Percentiles rank a stretch among this genome's conserved stretches.
Conservation (phyloP, 225 moss, liverwort and hornwort genomes). For the Straminergon stramineum region DNA sequence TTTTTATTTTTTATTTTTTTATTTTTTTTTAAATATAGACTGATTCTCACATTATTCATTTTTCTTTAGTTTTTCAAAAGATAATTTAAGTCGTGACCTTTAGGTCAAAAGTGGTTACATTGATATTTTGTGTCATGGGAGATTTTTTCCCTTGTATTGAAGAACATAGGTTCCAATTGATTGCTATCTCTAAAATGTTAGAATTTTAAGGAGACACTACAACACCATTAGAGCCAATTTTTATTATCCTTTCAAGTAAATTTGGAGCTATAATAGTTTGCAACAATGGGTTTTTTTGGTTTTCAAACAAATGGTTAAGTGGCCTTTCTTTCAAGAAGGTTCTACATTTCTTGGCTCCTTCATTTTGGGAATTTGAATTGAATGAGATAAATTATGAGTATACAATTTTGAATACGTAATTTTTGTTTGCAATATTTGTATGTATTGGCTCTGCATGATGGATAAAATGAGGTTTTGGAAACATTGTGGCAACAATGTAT, state of each 20-base stretch:
- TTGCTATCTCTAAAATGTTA: background rate
- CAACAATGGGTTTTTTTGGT: too few relatives aligned
- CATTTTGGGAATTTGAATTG: too few relatives aligned
- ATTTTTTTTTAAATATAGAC: background rate
- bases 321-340: too few relatives aligned
- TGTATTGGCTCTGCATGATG: too few relatives aligned
- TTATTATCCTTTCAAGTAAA: background rate
- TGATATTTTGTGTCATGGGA: background rate
- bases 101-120: background rate
- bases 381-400: too few relatives aligned
- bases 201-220: rapidly evolving
- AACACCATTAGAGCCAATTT: rapidly evolving
- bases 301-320: too few relatives aligned
- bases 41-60: background rate
- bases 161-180: background rate
- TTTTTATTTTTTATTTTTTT: too few relatives aligned
- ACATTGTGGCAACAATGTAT: too few relatives aligned
- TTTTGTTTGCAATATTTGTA: too few relatives aligned
- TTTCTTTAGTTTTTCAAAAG: background rate
- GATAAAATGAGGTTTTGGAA: too few relatives aligned
- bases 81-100: background rate
- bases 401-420: too few relatives aligned
- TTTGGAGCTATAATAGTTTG: background rate
- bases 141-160: rapidly evolving
- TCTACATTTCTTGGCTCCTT: too few relatives aligned